phyloP scores from a whole-genome alignment of 2,329 filamentous ascomycete species.

The Aureobasidium zeae region DNA sequence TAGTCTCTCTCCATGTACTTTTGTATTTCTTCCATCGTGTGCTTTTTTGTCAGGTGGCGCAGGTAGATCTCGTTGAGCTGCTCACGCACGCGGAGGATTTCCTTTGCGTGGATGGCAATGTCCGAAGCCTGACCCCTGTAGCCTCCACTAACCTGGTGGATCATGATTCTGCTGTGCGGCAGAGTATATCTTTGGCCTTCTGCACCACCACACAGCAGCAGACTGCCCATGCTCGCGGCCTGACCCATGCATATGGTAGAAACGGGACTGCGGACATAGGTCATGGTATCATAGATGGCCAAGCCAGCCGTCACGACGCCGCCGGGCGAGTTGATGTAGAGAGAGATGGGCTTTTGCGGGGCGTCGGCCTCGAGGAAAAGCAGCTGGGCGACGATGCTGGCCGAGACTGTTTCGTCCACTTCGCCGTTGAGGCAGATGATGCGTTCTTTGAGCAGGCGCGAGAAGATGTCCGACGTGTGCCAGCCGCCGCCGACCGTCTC shows the following conservation, averaged over 20 bases:
- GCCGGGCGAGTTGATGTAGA: slow-evolving; percentile 96
- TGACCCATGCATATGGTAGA: slow-evolving; percentile 92
- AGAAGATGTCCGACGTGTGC: slow-evolving; percentile 43
- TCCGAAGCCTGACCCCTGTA: slow-evolving; percentile 62
- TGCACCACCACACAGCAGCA: slow-evolving; percentile 78
- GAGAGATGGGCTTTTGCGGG: slow-evolving; percentile 85
- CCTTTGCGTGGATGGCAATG: slow-evolving; percentile 93
- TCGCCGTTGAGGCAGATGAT: slow-evolving; percentile 89
- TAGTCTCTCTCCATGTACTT: slow-evolving; percentile 96
- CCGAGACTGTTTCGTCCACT: slow-evolving; percentile 82
- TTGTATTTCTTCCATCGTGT: slow-evolving; percentile 74
- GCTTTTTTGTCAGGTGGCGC: slow-evolving; percentile 66
- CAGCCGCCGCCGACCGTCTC: slow-evolving; percentile 43
- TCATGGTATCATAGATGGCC: slow-evolving; percentile 98
- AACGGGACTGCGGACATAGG: slow-evolving; percentile 86
- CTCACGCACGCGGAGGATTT: slow-evolving; percentile 78
- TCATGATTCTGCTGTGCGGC: slow-evolving; percentile 92
- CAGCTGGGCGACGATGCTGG: slow-evolving; percentile 90
- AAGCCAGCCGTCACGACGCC: slow-evolving; percentile 76
- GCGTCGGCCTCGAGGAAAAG: slow-evolving; percentile 97
- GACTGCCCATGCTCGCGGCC: slow-evolving; percentile 87
- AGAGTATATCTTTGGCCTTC: slow-evolving; percentile 78
- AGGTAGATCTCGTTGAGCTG: slow-evolving; percentile 88
- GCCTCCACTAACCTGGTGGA: slow-evolving; percentile 84
- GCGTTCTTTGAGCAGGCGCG: slow-evolving; percentile 56